Conservation (phyloP, 2,329 filamentous ascomycete genomes). For the Taxawa tesnikishii region DNA sequence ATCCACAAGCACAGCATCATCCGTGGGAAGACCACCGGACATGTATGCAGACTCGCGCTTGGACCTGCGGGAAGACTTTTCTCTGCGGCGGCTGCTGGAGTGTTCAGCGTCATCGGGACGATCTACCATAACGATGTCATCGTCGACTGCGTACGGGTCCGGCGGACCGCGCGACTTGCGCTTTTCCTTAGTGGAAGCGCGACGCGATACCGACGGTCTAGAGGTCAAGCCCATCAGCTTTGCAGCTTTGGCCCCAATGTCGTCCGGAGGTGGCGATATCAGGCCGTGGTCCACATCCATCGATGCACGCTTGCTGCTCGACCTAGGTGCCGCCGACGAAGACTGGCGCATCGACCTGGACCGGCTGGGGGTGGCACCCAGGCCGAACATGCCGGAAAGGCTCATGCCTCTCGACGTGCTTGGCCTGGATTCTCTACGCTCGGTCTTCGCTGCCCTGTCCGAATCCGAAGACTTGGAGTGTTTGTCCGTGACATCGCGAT, state of each 20-base stretch:
- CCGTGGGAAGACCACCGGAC: constrained; percentile 24
- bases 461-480: constrained; percentile 49
- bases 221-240: constrained; percentile 53
- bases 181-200: constrained; percentile 37
- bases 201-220: constrained; percentile 26
- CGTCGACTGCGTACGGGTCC: constrained; percentile 51
- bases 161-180: constrained; percentile 38
- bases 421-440: constrained; percentile 29
- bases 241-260: constrained; percentile 57
- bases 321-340: constrained; percentile 35
- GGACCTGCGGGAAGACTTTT: constrained; percentile 21
- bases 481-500: constrained; percentile 29
- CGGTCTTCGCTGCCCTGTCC: constrained; percentile 50
- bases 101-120: constrained; percentile 27
- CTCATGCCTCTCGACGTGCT: constrained; percentile 47
- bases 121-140: constrained; percentile 47
- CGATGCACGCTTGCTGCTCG: constrained; percentile 52
- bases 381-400: constrained; percentile 50
- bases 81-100: constrained; percentile 12
- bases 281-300: constrained; percentile 50
- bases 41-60: constrained; percentile 26
- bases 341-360: constrained; percentile 56
- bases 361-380: constrained; percentile 25
- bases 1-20: constrained; percentile 30
- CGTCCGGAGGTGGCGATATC: constrained; percentile 61